Conservation (phyloP, 352 stramenopile species). For the Phytophthora cryptogea region DNA sequence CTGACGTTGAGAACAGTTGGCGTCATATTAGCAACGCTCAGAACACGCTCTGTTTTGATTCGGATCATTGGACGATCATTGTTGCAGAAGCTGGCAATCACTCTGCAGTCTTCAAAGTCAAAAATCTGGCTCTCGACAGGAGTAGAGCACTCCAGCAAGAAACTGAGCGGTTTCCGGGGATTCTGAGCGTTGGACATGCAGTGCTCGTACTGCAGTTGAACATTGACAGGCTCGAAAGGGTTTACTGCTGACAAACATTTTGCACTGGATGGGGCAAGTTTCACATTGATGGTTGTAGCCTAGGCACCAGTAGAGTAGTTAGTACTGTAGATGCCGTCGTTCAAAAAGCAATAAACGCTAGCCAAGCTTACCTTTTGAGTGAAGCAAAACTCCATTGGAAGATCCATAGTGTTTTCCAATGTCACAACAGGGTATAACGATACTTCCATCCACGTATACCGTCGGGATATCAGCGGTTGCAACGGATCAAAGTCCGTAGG, state of each 20-base stretch:
- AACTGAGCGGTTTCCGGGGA: constrained; percentile 5
- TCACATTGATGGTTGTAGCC: constrained; percentile 22
- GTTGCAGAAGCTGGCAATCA: constrained; percentile 24
- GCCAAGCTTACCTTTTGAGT: constrained; percentile 41
- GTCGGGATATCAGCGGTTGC: constrained; percentile 41
- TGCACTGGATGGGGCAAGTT: constrained; percentile 22
- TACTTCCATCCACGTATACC: constrained; percentile 61
- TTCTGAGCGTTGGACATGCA: background rate
- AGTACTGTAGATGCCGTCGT: background rate
- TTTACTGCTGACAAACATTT: constrained; percentile 44
- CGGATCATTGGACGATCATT: constrained; percentile 32
- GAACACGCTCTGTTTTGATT: constrained; percentile 38
- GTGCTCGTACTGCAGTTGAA: constrained; percentile 27
- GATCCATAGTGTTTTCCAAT: constrained; percentile 45
- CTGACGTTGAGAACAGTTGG: constrained; percentile 23
- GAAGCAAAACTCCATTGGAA: constrained; percentile 36
- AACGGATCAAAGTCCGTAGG: constrained; percentile 53
- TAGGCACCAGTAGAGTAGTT: constrained; percentile 14
- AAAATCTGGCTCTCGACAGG: constrained; percentile 37
- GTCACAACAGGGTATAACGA: constrained; percentile 50
- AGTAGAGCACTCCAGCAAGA: constrained; percentile 26
- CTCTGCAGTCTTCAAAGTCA: constrained; percentile 35
- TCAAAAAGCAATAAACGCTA: background rate
- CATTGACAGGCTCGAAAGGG: constrained; percentile 34
- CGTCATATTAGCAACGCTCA: constrained; percentile 43